Evolutionary conservation across 768 basidiomycete species (phyloP), one percentile per base, ranked within the genome.

Genomic region (Podaxis sp.): DNA sequence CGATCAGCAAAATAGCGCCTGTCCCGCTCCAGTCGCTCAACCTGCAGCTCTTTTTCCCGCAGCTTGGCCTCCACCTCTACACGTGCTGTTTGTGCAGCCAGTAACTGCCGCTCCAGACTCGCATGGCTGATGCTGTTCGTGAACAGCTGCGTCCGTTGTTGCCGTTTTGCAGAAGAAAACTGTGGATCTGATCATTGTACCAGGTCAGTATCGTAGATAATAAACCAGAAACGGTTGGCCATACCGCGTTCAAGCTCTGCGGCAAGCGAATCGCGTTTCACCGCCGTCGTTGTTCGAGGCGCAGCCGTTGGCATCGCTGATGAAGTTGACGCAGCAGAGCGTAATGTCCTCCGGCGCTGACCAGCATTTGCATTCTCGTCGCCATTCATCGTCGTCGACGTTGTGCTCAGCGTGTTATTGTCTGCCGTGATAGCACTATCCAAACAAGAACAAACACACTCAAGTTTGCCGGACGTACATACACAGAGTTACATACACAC

Each of bases 21-120:
- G 68, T 93, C 91, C 17, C 82, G 76, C 67, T 92, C 89, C 9
- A 94, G 77, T 49, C 85, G 75, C 47, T 90, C 89, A 27, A 93
- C 80, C 24, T 75, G 70, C 0, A 79, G 65, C 2, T 90, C 87
- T 69, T 82, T 85, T 72, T 92, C 87, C 36, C 86, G 78, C 3
- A 92, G 75, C 70, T 86, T 87, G 12, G 81, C 79, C 71, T 92
- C 89, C 40, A 91, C 74, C 40, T 91, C 88, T 22, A 82, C 73
- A 65, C 85, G 86, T 5, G 83, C 76, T 0, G 86, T 81, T 63
- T 90, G 85, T 0, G 84, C 79, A 2, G 86, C 76, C 8, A 85
- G 74, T 1, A 93, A 79, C 65, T 87, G 85, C n/a, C 91, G 76
- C 67, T 92, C 89, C 17, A 92, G 77, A 0, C 82, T 76, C 2